Conservation (phyloP, 129 eudicot genomes). For the Dittrichia graveolens region DNA sequence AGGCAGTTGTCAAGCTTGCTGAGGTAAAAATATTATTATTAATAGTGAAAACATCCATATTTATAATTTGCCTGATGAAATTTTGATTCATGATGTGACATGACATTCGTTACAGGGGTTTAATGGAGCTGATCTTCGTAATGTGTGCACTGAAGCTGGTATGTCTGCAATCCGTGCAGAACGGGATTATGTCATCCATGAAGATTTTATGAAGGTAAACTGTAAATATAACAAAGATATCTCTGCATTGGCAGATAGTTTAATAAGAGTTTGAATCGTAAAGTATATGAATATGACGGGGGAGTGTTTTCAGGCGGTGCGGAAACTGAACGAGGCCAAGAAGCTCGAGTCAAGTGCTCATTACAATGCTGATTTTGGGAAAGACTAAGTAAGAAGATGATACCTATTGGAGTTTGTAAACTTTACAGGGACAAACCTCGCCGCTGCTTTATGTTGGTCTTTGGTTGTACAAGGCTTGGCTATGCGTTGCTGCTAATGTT, state of each 20-base stretch:
- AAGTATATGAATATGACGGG: not conserved
- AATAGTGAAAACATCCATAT: not conserved
- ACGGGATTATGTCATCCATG: conserved; percentile 97
- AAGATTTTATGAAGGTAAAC: conserved; percentile 98
- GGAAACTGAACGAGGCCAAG: conserved; percentile 95
- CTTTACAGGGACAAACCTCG: not conserved
- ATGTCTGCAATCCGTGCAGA: conserved; percentile 98
- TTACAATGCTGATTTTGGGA: conserved; percentile 91
- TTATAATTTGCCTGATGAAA: not conserved
- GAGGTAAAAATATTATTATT: conserved; percentile 47
- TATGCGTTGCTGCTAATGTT: conserved; percentile 16
- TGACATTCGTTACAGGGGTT: conserved; percentile 62
- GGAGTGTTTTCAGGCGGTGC: conserved; percentile 54
- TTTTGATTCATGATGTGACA: not conserved
- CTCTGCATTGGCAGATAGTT: not conserved
- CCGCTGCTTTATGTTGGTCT: not conserved
- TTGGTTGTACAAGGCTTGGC: not conserved
- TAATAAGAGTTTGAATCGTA: not conserved
- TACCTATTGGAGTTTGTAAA: not conserved
- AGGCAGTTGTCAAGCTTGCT: conserved; percentile 90
- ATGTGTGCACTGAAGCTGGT: conserved; percentile 98
- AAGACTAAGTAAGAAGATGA: conserved; percentile 48
- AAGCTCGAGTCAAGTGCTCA: conserved; percentile 95
- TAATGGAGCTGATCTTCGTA: conserved; percentile 97
- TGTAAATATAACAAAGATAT: not conserved